Base-by-base conservation (phyloP, 495 filamentous ascomycete species). In the Xylaria curta region DNA sequence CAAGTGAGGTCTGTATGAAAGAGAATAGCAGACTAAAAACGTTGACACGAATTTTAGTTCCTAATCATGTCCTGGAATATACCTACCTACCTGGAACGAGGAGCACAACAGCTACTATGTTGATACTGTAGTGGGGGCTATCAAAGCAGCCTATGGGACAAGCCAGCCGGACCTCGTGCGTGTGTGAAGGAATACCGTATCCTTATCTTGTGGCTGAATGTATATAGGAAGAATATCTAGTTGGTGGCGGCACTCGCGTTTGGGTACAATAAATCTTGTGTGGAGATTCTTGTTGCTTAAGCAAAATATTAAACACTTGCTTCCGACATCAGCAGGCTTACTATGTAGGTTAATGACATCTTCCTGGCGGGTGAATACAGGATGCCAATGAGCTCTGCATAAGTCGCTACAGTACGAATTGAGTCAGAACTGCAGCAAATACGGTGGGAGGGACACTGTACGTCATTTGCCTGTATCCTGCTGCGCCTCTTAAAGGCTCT, bases 111-210 rank as follows among this genome's bases (percentile, higher is more conserved):
- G 15, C 42, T 46, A 28, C 51, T 15, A 26, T 24, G 31, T 56
- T 31, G 24, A 56, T 82, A n/a, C n/a, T n/a, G n/a, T n/a, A 62
- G 40, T 31, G 61, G 61, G 13, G 44, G 36, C 36, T 8, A 38
- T 38, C 36, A 8, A 38, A 38, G 36, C 36, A 38, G 36, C 36
- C 36, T 38, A 38, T 38, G 36, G 36, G 36, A 38, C 4, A 38
- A 38, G 36, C 36, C 36, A 38, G 8, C 36, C 36, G 6, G 36
- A 38, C 36, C 36, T 38, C 36, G 36, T 38, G 36, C 36, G 36
- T 38, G 36, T 61, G 19, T 12, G 24, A 61, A 61, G 21, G 38
- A n/a, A 47, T 63, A 63, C 38, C 28, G 36, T 62, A 54, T 17
- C 24, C 51, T 54, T 54, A 54, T 28, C 12, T 13, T 54, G 51